phyloP scores from a whole-genome alignment of 257 asterid genomes.

The Vinca minor region DNA sequence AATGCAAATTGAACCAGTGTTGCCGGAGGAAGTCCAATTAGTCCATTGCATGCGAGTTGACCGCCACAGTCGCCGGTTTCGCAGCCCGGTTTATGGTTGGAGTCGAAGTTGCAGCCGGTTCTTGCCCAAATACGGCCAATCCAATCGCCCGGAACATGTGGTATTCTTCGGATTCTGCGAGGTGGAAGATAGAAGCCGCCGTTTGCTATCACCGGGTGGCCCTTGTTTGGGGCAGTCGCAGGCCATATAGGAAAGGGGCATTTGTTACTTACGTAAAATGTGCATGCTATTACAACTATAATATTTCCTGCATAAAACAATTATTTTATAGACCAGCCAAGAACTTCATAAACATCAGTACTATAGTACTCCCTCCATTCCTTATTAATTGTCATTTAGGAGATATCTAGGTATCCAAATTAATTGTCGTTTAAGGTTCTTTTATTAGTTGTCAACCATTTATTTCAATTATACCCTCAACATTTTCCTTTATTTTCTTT shows the following conservation, averaged over 20 bases:
- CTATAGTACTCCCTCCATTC: too few species aligned
- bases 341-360: too few species aligned
- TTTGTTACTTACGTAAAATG: constrained; percentile 53
- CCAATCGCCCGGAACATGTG: constrained; percentile 51
- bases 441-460: too few species aligned
- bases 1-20: constrained; percentile 55
- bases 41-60: constrained; percentile 50
- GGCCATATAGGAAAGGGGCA: constrained; percentile 89
- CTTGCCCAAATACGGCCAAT: constrained; percentile 86
- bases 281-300: constrained; percentile 35
- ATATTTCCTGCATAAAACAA: constrained; percentile 30
- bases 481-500: too few species aligned
- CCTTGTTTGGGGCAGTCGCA: constrained; percentile 61
- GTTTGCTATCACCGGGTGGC: constrained; percentile 52
- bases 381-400: too few species aligned
- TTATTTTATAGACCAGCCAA: too few species aligned
- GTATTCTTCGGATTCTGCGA: constrained; percentile 20
- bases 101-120: constrained; percentile 53
- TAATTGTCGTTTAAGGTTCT: too few species aligned
- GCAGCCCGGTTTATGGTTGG: constrained; percentile 32
- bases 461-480: too few species aligned
- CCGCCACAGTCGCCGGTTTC: constrained; percentile 83
- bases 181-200: constrained; percentile 72
- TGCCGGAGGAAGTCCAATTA: constrained; percentile 66
- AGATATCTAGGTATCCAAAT: too few species aligned